These are phyloP conservation scores for Fusarium dlaminii DNA, from an alignment of 2,329 filamentous ascomycete genomes.

Conservation along the genomic window DNA sequence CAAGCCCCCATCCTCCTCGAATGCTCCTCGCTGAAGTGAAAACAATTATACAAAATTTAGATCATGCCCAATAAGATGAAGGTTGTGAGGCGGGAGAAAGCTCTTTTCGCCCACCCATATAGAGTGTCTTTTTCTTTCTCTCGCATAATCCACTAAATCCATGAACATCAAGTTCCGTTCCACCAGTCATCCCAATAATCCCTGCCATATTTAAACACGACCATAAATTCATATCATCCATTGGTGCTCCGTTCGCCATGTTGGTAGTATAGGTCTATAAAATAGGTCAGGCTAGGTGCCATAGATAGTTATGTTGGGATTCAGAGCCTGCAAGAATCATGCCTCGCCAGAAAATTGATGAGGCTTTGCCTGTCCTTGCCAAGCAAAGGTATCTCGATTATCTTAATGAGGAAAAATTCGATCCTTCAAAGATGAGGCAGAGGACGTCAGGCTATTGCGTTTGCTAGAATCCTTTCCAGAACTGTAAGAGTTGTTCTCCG, in stretches of 20 bases:
- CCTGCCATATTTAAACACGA: not conserved
- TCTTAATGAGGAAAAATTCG: slow-evolving; percentile 36
- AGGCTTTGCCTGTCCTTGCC: not conserved
- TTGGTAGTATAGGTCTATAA: not conserved
- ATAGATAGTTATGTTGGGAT: not conserved
- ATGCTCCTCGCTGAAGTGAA: slow-evolving; percentile 36
- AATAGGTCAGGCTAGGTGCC: not conserved
- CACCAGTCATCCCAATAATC: not conserved
- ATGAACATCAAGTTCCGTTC: not conserved
- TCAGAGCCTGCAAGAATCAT: not conserved
- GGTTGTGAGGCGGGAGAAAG: not conserved
- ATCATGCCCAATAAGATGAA: slow-evolving; percentile 12
- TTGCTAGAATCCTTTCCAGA: slow-evolving; percentile 34
- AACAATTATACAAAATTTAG: slow-evolving; percentile 24
- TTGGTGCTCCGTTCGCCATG: not conserved
- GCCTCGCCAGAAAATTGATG: not conserved
- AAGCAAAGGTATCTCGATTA: not conserved
- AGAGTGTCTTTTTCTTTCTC: slow-evolving; percentile 1
- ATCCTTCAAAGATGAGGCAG: slow-evolving; percentile 41
- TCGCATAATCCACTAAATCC: not conserved
- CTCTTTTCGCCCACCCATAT: not conserved
- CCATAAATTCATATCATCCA: not conserved
- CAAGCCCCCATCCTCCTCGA: slow-evolving; percentile 18
- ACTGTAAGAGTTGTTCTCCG: slow-evolving; percentile 37
- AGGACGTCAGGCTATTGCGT: slow-evolving; percentile 38